These are phyloP conservation scores for Dactylellina leptospora DNA, from an alignment of 2,329 filamentous ascomycete genomes.

Conservation along the genomic window DNA sequence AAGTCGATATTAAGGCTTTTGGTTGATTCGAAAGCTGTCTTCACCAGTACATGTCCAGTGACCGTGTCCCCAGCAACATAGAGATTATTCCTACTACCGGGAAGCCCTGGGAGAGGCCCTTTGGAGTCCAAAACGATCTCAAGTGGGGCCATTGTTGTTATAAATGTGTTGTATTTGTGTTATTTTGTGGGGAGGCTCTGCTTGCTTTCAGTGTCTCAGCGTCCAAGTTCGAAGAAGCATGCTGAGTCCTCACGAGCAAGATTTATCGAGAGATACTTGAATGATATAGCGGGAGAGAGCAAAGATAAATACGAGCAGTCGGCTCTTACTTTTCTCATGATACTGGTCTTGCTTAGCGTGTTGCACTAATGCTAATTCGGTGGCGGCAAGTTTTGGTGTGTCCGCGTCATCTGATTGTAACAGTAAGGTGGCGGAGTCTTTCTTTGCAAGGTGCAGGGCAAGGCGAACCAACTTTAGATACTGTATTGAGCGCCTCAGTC, in stretches of 20 bases:
- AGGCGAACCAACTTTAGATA: conserved; percentile 26
- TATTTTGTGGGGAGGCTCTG: background rate
- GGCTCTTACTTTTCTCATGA: background rate
- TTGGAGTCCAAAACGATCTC: conserved; percentile 39
- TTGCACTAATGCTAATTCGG: conserved; percentile 1
- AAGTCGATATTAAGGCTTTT: conserved; percentile 43
- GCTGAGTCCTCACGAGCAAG: background rate
- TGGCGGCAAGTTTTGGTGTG: conserved; percentile 15
- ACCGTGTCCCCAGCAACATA: conserved; percentile 45
- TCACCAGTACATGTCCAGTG: conserved; percentile 31
- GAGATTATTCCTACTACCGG: conserved; percentile 35
- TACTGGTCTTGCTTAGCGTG: background rate
- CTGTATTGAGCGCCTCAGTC: background rate
- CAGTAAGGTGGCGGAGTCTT: conserved; percentile 29
- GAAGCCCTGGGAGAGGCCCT: conserved; percentile 27
- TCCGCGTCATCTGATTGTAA: conserved; percentile 43
- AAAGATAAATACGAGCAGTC: conserved; percentile 31
- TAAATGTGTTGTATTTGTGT: conserved; percentile 11
- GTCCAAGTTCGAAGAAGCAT: background rate
- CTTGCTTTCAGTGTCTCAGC: background rate
- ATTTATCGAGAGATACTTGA: background rate
- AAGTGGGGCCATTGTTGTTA: conserved; percentile 25
- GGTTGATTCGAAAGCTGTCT: conserved; percentile 17
- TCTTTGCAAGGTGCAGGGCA: conserved; percentile 27
- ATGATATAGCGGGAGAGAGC: background rate